Conservation (phyloP, 2,329 filamentous ascomycete species). For the Phoma sp. region DNA sequence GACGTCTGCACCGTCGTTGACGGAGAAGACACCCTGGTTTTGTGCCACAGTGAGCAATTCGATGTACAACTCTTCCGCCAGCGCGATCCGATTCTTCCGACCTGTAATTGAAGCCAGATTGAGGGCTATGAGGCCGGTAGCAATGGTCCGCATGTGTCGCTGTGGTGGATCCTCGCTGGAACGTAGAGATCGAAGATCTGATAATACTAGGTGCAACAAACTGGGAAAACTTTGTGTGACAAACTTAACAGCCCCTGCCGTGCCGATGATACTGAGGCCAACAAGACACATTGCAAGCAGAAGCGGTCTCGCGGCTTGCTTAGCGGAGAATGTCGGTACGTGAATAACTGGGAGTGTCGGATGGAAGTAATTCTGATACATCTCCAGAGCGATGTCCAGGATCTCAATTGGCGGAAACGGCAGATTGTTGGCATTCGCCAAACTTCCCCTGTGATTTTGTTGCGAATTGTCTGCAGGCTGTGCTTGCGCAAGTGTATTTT, state of each 20-base stretch:
- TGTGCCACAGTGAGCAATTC: conserved; percentile 58
- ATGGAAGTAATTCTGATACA: conserved; percentile 61
- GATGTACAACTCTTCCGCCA: conserved; percentile 58
- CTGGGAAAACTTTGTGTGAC: conserved; percentile 54
- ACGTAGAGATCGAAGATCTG: conserved; percentile 52
- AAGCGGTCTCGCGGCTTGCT: conserved; percentile 54
- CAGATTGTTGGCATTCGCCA: conserved; percentile 41
- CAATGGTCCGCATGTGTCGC: conserved; percentile 54
- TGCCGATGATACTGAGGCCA: conserved; percentile 59
- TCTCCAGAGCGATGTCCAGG: conserved; percentile 60
- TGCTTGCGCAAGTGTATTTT: conserved; percentile 37
- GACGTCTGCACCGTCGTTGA: conserved; percentile 48
- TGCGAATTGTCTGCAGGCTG: conserved; percentile 26
- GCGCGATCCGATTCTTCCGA: conserved; percentile 51
- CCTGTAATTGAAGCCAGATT: conserved; percentile 58
- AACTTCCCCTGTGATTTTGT: conserved; percentile 39
- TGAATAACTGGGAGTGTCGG: conserved; percentile 61
- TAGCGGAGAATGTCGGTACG: conserved; percentile 59
- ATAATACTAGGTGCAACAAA: conserved; percentile 49
- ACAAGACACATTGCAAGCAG: conserved; percentile 61
- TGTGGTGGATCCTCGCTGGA: conserved; percentile 49
- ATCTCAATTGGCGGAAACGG: conserved; percentile 58
- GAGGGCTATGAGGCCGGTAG: conserved; percentile 56
- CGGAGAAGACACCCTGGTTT: conserved; percentile 58
- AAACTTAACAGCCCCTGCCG: conserved; percentile 58